Conservation (phyloP, 2,329 filamentous ascomycete genomes). For the Hortaea sp. region DNA sequence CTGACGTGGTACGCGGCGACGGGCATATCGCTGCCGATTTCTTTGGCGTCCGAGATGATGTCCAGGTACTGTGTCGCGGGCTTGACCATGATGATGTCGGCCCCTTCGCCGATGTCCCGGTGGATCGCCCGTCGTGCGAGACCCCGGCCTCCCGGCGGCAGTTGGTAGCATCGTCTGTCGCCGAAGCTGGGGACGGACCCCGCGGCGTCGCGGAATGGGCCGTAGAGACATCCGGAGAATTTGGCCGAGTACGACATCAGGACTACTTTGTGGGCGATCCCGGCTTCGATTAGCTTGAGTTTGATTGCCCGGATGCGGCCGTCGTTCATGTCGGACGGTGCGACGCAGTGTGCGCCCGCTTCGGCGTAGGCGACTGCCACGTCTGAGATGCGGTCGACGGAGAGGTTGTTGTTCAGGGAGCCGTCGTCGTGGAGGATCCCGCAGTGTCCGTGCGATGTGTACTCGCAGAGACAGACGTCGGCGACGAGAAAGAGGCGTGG, state of each 20-base stretch:
- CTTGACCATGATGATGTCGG: slow-evolving; percentile 99
- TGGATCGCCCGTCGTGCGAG: slow-evolving; percentile 82
- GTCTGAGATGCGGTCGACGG: slow-evolving; percentile 88
- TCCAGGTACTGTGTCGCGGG: slow-evolving; percentile 92
- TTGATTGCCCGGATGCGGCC: slow-evolving; percentile 96
- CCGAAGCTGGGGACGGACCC: slow-evolving; percentile 86
- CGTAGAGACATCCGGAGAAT: slow-evolving; percentile 92
- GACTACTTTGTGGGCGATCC: slow-evolving; percentile 80
- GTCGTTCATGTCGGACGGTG: slow-evolving; percentile 98
- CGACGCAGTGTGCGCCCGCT: slow-evolving; percentile 92
- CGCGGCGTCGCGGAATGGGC: slow-evolving; percentile 92
- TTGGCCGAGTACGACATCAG: slow-evolving; percentile 98
- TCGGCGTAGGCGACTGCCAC: slow-evolving; percentile 97
- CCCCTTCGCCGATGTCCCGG: slow-evolving; percentile 84
- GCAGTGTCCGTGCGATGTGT: slow-evolving; percentile 95
- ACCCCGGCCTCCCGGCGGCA: slow-evolving; percentile 83
- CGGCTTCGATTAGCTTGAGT: slow-evolving; percentile 90
- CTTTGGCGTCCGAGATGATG: slow-evolving; percentile 95
- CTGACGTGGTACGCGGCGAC: slow-evolving; percentile 95
- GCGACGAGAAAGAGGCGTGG: slow-evolving; percentile 83
- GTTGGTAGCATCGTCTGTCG: slow-evolving; percentile 92
- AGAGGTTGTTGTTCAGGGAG: slow-evolving; percentile 82
- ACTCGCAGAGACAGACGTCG: slow-evolving; percentile 97
- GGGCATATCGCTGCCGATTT: slow-evolving; percentile 81
- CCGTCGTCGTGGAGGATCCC: slow-evolving; percentile 91